phyloP scores from a whole-genome alignment of 179 eudicot species.

The Beta corolliflora region DNA sequence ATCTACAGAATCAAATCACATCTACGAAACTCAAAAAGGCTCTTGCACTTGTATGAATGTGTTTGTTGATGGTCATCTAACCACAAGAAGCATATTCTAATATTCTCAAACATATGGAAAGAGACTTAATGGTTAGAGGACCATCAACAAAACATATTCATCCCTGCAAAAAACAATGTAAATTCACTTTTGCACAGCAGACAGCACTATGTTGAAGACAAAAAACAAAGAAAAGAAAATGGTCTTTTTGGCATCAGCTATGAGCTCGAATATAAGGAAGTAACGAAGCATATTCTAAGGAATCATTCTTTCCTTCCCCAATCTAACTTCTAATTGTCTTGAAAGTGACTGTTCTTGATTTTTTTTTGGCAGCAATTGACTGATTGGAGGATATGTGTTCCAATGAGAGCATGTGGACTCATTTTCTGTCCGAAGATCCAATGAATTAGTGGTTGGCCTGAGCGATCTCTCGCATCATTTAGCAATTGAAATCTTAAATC shows the following conservation, averaged over 20 bases:
- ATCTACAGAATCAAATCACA: neutral
- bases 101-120: neutral
- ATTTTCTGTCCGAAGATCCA: neutral
- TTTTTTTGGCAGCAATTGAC: neutral
- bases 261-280: slow-evolving; percentile 2
- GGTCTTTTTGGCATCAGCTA: slow-evolving; percentile 2
- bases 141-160: slow-evolving; percentile 46
- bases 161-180: slow-evolving; percentile 13
- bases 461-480: too few species aligned
- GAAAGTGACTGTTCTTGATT: slow-evolving; percentile 15
- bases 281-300: slow-evolving; percentile 31
- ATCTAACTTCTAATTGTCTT: slow-evolving; percentile 5
- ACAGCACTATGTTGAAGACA: neutral
- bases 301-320: slow-evolving; percentile 30
- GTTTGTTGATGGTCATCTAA: slow-evolving; percentile 45
- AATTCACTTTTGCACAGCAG: neutral
- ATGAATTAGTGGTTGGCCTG: neutral
- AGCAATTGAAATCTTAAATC: too few species aligned
- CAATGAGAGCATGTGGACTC: slow-evolving; percentile 17
- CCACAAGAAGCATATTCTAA: slow-evolving; percentile 13
- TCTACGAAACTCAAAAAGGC: slow-evolving; percentile 9
- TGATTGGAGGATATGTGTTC: neutral
- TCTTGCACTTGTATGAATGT: slow-evolving; percentile 22
- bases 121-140: slow-evolving; percentile 31
- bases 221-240: slow-evolving; percentile 8